phyloP scores from a whole-genome alignment of 1,139 yeast species.

The Pichia sp. region DNA sequence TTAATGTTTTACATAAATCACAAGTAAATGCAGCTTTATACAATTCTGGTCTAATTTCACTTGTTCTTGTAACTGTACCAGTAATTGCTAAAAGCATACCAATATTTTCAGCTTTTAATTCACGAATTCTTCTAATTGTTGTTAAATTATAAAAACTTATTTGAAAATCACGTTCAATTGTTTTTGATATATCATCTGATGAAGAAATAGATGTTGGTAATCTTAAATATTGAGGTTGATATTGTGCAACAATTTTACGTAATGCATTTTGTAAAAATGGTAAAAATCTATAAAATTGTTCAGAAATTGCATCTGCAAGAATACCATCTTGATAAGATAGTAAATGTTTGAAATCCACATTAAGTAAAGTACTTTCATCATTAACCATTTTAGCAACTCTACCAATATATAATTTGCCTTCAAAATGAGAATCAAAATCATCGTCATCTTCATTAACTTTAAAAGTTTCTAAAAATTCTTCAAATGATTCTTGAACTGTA shows the following conservation, averaged over 20 bases:
- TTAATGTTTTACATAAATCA: constrained; percentile 77
- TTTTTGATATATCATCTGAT: constrained; percentile 30
- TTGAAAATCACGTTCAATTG: constrained; percentile 71
- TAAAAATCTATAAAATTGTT: constrained; percentile 85
- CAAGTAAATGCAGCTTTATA: constrained; percentile 84
- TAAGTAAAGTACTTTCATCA: constrained; percentile 71
- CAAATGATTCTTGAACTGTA: constrained; percentile 86
- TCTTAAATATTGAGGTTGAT: constrained; percentile 68
- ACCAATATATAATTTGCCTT: constrained; percentile 61
- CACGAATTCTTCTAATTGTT: constrained; percentile 77
- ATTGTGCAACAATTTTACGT: constrained; percentile 60
- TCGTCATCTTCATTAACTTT: constrained; percentile 35
- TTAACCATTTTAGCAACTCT: constrained; percentile 78
- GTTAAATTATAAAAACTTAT: constrained; percentile 88
- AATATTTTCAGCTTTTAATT: constrained; percentile 79
- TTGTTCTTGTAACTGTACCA: constrained; percentile 95
- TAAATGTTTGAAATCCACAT: constrained; percentile 79
- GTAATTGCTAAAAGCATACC: constrained; percentile 81
- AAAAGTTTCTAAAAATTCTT: constrained; percentile 69
- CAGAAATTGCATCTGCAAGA: constrained; percentile 80
- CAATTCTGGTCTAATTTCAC: constrained; percentile 95
- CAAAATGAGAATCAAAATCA: constrained; percentile 35
- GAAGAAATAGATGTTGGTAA: constrained; percentile 22
- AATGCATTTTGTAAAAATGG: constrained; percentile 79
- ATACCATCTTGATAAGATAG: constrained; percentile 76